Evolutionary conservation across 2,329 filamentous ascomycete species (phyloP).

Genomic region (Aspergillus uvarum): DNA sequence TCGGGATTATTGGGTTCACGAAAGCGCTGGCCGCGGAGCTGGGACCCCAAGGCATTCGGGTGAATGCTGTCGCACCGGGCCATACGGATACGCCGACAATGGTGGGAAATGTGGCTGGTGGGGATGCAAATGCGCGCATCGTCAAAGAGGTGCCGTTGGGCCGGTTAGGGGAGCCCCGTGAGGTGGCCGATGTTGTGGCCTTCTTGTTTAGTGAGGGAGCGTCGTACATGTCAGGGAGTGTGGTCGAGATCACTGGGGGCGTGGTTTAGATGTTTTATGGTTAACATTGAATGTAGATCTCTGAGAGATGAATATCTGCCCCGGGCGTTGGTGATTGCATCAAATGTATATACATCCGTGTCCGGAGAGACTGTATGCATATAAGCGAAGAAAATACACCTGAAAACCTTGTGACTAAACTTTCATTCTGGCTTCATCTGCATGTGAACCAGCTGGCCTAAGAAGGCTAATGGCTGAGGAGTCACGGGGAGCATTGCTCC

Average conservation of each 20-base stretch:
- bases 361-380: too few relatives aligned
- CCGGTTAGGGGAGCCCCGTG: constrained; percentile 47
- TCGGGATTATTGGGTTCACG: constrained; percentile 24
- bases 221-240: constrained; percentile 49
- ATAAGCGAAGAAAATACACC: too few relatives aligned
- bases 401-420: too few relatives aligned
- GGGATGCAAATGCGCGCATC: constrained; percentile 40
- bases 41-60: constrained; percentile 18
- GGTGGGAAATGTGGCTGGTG: constrained; percentile 51
- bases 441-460: too few relatives aligned
- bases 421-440: too few relatives aligned
- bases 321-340: too few relatives aligned
- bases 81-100: constrained; percentile 52
- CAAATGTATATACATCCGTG: too few relatives aligned
- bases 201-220: constrained; percentile 50
- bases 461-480: too few relatives aligned
- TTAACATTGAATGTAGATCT: too few relatives aligned
- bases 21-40: constrained; percentile 26
- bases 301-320: too few relatives aligned
- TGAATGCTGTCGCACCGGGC: constrained; percentile 31
- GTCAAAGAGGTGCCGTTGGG: constrained; percentile 30
- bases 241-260: constrained; percentile 40
- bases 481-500: too few relatives aligned
- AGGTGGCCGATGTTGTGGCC: constrained; percentile 52
- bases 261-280: neutral